A percentile compares a stretch with the other conserved stretches of the same genome.
These are phyloP conservation scores for Clarireedia homoeocarpa DNA, from an alignment of 2,329 filamentous ascomycete species.

Conservation along the genomic window DNA sequence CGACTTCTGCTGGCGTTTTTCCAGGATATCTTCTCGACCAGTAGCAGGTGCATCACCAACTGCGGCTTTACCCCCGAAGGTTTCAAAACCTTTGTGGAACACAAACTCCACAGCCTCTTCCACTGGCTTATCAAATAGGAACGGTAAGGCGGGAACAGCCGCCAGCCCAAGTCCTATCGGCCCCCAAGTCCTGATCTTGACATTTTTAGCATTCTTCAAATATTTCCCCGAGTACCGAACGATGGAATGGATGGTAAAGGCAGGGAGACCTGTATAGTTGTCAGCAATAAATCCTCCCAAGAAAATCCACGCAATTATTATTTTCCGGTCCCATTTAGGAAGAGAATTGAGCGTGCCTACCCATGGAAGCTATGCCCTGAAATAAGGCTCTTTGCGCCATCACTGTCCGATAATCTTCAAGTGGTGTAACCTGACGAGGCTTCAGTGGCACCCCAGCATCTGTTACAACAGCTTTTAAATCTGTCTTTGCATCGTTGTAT, in stretches of 20 bases:
- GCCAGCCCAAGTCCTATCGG: slow-evolving; percentile 79
- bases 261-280: slow-evolving; percentile 11
- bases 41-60: slow-evolving; percentile 48
- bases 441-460: slow-evolving; percentile 12
- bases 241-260: slow-evolving; percentile 46
- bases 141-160: slow-evolving; percentile 76
- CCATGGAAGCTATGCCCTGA: slow-evolving; percentile 88
- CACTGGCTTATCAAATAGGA: slow-evolving; percentile 84
- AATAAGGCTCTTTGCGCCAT: slow-evolving; percentile 89
- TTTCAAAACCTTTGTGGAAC: slow-evolving; percentile 75
- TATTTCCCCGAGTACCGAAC: slow-evolving; percentile 82
- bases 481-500: slow-evolving; percentile 27
- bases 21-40: slow-evolving; percentile 42
- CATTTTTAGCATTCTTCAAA: slow-evolving; percentile 76
- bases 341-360: slow-evolving; percentile 50
- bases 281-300: background rate
- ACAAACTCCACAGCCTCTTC: slow-evolving; percentile 85
- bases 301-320: background rate
- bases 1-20: slow-evolving; percentile 16
- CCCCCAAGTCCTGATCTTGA: slow-evolving; percentile 69
- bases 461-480: slow-evolving; percentile 9
- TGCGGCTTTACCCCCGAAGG: slow-evolving; percentile 55
- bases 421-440: slow-evolving; percentile 51
- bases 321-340: slow-evolving; percentile 39
- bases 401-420: slow-evolving; percentile 86